Percentiles rank a stretch among this genome's conserved stretches.
Conservation (phyloP, 1,139 yeast genomes). For the Yueomyces sp. region DNA sequence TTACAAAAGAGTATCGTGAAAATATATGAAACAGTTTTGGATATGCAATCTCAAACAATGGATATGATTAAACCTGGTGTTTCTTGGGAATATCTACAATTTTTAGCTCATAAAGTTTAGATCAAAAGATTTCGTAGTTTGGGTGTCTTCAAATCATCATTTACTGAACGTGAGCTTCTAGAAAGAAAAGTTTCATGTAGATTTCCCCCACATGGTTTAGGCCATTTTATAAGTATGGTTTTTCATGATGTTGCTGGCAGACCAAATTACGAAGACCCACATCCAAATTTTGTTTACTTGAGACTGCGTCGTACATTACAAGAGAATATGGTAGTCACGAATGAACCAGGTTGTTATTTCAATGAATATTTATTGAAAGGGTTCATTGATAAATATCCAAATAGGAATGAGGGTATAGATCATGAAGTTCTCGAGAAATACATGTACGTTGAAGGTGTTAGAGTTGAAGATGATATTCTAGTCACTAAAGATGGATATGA, state of each 20-base stretch:
- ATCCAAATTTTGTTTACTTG: slow-evolving; percentile 61
- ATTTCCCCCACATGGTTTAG: slow-evolving; percentile 91
- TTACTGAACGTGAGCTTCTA: slow-evolving; percentile 51
- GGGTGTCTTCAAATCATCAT: slow-evolving; percentile 62
- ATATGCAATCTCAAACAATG: slow-evolving; percentile 73
- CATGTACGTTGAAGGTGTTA: slow-evolving; percentile 86
- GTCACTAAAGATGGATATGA: slow-evolving; percentile 69
- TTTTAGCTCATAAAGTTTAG: slow-evolving; percentile 64
- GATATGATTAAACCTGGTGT: slow-evolving; percentile 66
- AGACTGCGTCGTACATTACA: slow-evolving; percentile 66
- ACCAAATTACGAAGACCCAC: slow-evolving; percentile 73
- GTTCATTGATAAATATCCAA: slow-evolving; percentile 40
- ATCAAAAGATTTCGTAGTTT: slow-evolving; percentile 58
- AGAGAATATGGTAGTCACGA: slow-evolving; percentile 78
- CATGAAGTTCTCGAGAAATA: slow-evolving; percentile 57
- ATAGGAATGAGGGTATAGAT: slow-evolving; percentile 50
- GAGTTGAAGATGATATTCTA: slow-evolving; percentile 87
- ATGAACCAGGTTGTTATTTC: slow-evolving; percentile 92
- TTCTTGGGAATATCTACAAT: slow-evolving; percentile 74
- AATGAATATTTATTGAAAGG: slow-evolving; percentile 69
- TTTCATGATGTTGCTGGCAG: slow-evolving; percentile 92
- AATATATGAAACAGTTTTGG: slow-evolving; percentile 67
- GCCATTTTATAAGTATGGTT: slow-evolving; percentile 88
- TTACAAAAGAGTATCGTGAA: slow-evolving; percentile 76
- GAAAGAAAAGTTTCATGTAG: slow-evolving; percentile 59